phyloP scores from a whole-genome alignment of 495 filamentous ascomycete species.

The Letharia columbiana region DNA sequence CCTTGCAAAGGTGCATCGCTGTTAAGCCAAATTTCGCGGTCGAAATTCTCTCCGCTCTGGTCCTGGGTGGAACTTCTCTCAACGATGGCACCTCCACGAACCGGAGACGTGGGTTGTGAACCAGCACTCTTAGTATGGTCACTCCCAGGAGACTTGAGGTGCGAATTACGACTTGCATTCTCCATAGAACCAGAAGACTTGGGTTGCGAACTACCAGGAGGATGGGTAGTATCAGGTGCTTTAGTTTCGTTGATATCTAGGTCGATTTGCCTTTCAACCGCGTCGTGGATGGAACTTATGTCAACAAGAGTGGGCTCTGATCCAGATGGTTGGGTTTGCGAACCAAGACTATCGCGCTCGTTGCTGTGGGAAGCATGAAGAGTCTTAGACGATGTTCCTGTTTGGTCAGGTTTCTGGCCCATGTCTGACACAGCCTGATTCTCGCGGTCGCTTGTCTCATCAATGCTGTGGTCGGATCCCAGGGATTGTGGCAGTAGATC shows the following conservation, averaged over 20 bases:
- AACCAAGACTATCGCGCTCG: background rate
- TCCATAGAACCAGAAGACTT: background rate
- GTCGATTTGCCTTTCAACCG: background rate
- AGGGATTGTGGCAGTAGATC: background rate
- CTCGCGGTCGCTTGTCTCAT: background rate
- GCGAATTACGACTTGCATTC: background rate
- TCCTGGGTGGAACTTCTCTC: background rate
- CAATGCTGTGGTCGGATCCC: background rate
- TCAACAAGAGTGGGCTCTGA: background rate
- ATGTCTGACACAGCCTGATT: background rate
- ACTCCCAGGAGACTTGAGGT: background rate
- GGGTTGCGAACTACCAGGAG: background rate
- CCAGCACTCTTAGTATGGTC: background rate
- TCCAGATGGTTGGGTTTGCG: background rate
- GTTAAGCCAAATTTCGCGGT: background rate
- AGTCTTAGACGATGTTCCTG: background rate
- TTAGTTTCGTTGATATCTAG: background rate
- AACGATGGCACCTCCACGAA: background rate
- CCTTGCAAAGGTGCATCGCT: background rate
- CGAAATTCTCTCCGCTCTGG: background rate
- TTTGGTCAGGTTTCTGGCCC: background rate
- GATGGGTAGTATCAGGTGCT: background rate
- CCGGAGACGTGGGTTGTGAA: background rate
- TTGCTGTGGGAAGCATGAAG: background rate
- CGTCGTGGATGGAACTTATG: background rate